Evolutionary conservation across 2,329 filamentous ascomycete species (phyloP).

Genomic region (Westerdykella aurantiaca): DNA sequence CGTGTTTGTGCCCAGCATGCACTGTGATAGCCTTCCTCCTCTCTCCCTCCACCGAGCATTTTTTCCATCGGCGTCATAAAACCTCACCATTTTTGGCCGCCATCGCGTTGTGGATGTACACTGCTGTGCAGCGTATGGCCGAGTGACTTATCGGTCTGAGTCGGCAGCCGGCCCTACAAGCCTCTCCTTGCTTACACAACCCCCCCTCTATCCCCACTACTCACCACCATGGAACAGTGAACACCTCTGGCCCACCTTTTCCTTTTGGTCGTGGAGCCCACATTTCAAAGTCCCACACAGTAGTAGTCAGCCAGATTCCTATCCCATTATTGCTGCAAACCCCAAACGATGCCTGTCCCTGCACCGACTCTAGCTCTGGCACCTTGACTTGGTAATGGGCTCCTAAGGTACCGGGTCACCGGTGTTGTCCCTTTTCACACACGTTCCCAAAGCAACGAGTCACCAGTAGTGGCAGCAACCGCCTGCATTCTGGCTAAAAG

Average conservation of each 20-base stretch:
- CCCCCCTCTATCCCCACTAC: too few relatives aligned
- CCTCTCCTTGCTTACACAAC: background rate
- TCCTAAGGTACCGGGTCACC: constrained; percentile 10
- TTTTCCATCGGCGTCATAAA: too few relatives aligned
- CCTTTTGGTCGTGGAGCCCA: too few relatives aligned
- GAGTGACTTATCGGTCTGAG: background rate
- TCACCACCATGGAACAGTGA: too few relatives aligned
- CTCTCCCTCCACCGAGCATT: too few relatives aligned
- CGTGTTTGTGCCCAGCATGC: too few relatives aligned
- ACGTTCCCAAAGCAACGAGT: constrained; percentile 9
- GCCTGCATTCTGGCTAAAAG: constrained; percentile 15
- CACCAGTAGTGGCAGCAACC: constrained; percentile 7
- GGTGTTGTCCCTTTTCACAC: constrained; percentile 3
- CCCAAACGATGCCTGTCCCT: background rate
- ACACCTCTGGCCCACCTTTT: too few relatives aligned
- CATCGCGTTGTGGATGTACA: too few relatives aligned
- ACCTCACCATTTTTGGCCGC: too few relatives aligned
- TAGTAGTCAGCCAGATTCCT: too few relatives aligned
- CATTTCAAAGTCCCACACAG: too few relatives aligned
- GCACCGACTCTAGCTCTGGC: background rate
- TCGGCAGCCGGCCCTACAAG: background rate
- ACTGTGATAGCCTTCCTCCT: background rate
- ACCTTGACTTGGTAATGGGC: constrained; percentile 9
- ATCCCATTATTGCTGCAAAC: too few relatives aligned
- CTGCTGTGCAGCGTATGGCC: background rate